Evolutionary conservation across 2,329 filamentous ascomycete species (phyloP).

Genomic region (Dactylellina sp.): DNA sequence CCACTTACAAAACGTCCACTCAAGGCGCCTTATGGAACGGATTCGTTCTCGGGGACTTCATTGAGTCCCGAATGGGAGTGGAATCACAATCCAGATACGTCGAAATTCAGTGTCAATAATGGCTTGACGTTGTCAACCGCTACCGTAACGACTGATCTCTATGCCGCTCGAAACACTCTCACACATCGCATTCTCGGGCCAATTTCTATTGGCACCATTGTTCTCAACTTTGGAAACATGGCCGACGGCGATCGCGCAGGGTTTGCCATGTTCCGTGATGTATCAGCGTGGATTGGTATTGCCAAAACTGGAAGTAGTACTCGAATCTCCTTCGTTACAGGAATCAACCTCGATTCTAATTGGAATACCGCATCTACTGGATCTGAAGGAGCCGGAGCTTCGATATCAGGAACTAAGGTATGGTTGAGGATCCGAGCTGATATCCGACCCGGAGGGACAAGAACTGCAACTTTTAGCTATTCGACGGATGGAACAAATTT

Average conservation of each 20-base stretch:
- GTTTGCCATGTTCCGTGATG: constrained; percentile 69
- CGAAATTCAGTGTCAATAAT: constrained; percentile 65
- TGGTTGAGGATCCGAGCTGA: constrained; percentile 63
- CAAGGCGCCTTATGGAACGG: constrained; percentile 62
- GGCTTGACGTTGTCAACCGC: constrained; percentile 61
- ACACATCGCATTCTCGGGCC: constrained; percentile 68
- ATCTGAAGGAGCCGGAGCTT: constrained; percentile 59
- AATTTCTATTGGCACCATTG: constrained; percentile 68
- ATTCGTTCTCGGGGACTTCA: constrained; percentile 65
- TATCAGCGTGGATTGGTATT: constrained; percentile 69
- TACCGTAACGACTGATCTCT: constrained; percentile 59
- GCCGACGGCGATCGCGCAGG: constrained; percentile 69
- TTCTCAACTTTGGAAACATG: constrained; percentile 68
- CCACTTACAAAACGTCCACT: constrained; percentile 62
- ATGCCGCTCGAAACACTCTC: constrained; percentile 67
- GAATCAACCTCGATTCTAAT: constrained; percentile 62
- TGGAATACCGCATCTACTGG: constrained; percentile 62
- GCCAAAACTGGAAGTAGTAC: constrained; percentile 62
- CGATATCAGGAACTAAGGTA: constrained; percentile 58
- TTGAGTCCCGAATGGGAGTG: constrained; percentile 70
- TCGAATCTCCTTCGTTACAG: constrained; percentile 62
- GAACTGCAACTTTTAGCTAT: constrained; percentile 63
- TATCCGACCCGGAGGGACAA: constrained; percentile 62
- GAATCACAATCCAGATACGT: constrained; percentile 72
- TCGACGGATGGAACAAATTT: constrained; percentile 63